A percentile compares a stretch with the other conserved stretches of the same genome.
These are phyloP conservation scores for Ascobolus immersus DNA, from an alignment of 495 filamentous ascomycete genomes.

Conservation along the genomic window DNA sequence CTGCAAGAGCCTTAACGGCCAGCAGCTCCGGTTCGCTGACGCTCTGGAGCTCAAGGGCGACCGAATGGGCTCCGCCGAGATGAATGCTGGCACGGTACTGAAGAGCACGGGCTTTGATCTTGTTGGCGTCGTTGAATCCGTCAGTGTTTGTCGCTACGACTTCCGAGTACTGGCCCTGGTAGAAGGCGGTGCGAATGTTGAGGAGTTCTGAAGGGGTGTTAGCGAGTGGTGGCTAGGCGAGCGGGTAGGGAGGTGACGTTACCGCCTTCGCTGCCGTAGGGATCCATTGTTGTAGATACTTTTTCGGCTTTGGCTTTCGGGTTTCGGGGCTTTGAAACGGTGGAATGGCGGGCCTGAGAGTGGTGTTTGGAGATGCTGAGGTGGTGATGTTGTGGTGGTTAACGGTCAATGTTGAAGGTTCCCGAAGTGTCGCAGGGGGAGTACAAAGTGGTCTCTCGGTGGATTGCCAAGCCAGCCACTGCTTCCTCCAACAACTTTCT, in stretches of 20 bases:
- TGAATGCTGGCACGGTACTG: slow-evolving; percentile 60
- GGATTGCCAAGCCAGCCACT: no score
- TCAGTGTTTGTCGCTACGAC: slow-evolving; percentile 61
- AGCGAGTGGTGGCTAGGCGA: slow-evolving; percentile 4
- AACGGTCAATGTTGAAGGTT: no score
- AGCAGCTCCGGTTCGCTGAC: slow-evolving; percentile 47
- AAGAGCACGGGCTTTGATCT: slow-evolving; percentile 51
- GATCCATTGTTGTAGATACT: slow-evolving; percentile 41
- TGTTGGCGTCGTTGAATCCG: slow-evolving; percentile 49
- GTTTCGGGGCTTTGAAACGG: no score
- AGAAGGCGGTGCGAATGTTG: slow-evolving; percentile 86
- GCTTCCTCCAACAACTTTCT: no score
- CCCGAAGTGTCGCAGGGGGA: no score
- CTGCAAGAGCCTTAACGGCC: slow-evolving; percentile 54
- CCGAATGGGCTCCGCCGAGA: slow-evolving; percentile 46
- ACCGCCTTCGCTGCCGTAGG: slow-evolving; percentile 80
- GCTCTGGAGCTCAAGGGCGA: slow-evolving; percentile 37
- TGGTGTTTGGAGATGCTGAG: no score
- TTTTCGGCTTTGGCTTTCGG: no score
- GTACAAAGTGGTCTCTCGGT: no score
- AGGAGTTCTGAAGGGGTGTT: slow-evolving; percentile 41
- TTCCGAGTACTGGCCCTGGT: slow-evolving; percentile 64
- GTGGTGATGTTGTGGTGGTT: no score
- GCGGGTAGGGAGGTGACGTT: slow-evolving; percentile 2
- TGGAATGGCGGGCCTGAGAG: no score